Base-by-base conservation (phyloP, 225 moss, liverwort and hornwort genomes). In the Bryum argenteum region DNA sequence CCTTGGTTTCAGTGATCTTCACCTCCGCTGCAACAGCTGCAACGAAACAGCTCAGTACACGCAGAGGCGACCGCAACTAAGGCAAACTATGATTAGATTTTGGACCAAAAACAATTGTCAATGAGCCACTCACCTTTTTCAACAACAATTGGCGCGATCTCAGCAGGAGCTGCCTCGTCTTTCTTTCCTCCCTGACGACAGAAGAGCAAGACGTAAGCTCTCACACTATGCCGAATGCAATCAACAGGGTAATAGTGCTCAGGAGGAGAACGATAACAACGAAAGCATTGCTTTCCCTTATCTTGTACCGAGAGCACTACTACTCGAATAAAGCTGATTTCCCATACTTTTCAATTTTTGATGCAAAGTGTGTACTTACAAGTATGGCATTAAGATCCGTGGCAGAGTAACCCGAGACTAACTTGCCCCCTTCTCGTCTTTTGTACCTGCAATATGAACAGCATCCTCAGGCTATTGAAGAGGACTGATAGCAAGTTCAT, bases 321-420 rank as follows among this genome's bases (percentile, higher is more conserved):
- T 24, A n/a, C 12, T 18, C 13, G 2, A 42, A 60, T 44, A 65
- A 1, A 68, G 33, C 57, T 16, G 21, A 38, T 63, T 9, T 56
- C 18, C 8, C 16, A 9, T 24, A 12, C 61, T 58, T 17, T 11
- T 52, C 53, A 68, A 45, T 60, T 19, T 13, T 55, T 15, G 6
- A 14, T 52, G 51, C 63, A 56, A 20, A 71, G 20, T 28, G 15
- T 51, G 37, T 37, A 39, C 61, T 80, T 77, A 84, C 96, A 82
- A 93, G 84, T 53, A 97, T 93, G 26, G 90, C 91, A 62, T 88
- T 76, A 6, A 96, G 87, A 71, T 93, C 96, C 18, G 71, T 85
- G 39, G 79, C 80, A 66, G 96, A 93, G 64, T 91, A 93, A 19
- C 74, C 78, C 43, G 81, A 78, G 1, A 93, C 89, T 75, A 90